These are phyloP conservation scores for Tephrocybe rancida DNA, from an alignment of 768 basidiomycete species.

Conservation along the genomic window DNA sequence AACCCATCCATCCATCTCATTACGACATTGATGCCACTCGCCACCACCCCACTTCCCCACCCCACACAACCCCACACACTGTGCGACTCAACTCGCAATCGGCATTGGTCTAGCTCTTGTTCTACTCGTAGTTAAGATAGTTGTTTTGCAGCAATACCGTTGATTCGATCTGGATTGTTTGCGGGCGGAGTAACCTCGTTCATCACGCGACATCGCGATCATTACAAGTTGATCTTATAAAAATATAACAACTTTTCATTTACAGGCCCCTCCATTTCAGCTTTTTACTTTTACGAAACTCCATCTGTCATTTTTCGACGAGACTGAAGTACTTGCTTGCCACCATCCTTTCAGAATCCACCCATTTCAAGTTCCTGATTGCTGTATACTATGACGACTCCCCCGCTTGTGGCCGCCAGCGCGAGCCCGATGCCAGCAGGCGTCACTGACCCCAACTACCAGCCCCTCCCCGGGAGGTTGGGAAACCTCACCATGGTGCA, in stretches of 20 bases:
- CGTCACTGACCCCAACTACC: constrained; percentile 64
- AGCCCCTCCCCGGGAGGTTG: constrained; percentile 68
- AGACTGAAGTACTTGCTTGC: not conserved
- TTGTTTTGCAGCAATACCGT: too few species aligned
- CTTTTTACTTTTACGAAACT: not conserved
- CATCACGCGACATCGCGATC: not conserved
- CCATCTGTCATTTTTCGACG: not conserved
- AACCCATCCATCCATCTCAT: constrained; percentile 1
- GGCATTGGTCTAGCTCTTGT: constrained; percentile 15
- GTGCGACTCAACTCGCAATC: constrained; percentile 39
- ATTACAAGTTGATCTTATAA: not conserved
- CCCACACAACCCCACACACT: constrained; percentile 1
- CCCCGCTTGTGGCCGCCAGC: constrained; percentile 37
- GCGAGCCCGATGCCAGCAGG: constrained; percentile 60
- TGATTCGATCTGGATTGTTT: too few species aligned
- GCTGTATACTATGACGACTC: not conserved
- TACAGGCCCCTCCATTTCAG: not conserved
- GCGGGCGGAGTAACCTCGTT: not conserved
- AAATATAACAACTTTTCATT: not conserved
- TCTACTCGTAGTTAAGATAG: too few species aligned
- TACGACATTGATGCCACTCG: constrained; percentile 4
- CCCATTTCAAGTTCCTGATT: not conserved
- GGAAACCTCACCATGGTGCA: constrained; percentile 72
- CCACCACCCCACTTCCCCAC: not conserved
- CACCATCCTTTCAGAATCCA: not conserved